phyloP scores from a whole-genome alignment of 2,329 filamentous ascomycete species.

The Botrytis elliptica region DNA sequence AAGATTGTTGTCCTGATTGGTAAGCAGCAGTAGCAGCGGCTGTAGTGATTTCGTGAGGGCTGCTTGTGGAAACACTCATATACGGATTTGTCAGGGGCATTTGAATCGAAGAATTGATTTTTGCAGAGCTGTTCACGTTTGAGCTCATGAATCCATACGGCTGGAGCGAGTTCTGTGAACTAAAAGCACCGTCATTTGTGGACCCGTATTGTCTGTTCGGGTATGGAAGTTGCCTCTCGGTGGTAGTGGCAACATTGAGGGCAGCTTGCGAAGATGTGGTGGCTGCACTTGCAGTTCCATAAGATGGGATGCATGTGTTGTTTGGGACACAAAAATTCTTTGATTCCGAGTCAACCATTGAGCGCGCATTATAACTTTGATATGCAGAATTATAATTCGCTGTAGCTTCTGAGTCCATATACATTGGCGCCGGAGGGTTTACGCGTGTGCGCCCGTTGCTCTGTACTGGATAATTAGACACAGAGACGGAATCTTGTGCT shows the following conservation, averaged over 20 bases:
- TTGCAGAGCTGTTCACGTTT: neutral
- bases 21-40: conserved; percentile 12
- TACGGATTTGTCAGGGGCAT: conserved; percentile 28
- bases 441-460: conserved; percentile 9
- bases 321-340: conserved; percentile 8
- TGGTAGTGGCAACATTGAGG: neutral
- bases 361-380: conserved; percentile 13
- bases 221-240: neutral
- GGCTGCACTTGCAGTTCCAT: neutral
- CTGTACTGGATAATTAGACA: conserved; percentile 14
- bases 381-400: conserved; percentile 8
- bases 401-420: conserved; percentile 9
- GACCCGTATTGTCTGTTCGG: conserved; percentile 19
- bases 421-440: neutral
- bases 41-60: conserved; percentile 31
- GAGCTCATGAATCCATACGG: conserved; percentile 5
- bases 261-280: neutral
- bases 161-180: neutral
- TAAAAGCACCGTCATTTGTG: conserved; percentile 3
- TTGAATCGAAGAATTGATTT: conserved; percentile 7
- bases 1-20: neutral
- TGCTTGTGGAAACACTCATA: conserved; percentile 30
- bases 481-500: conserved; percentile 6
- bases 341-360: conserved; percentile 12
- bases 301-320: neutral